Conservation (phyloP, 192 early-diverging fungal genomes). For the Kappamyces sp. region DNA sequence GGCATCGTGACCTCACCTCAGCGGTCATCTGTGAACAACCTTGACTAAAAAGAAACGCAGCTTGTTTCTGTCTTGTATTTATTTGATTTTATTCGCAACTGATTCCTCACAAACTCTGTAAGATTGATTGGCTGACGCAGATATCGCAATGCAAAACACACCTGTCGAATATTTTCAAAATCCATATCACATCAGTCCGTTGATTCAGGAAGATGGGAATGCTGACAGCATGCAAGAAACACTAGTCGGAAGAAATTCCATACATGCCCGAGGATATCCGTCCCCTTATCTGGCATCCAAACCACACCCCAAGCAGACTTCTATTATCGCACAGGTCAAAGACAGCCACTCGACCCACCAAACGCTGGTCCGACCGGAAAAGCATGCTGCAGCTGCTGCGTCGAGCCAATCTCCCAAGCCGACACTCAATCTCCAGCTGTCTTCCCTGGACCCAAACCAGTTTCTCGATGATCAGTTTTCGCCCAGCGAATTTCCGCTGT, state of each 20-base stretch:
- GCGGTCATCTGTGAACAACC: too few species aligned
- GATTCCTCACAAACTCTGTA: too few species aligned
- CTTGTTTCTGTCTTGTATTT: too few species aligned
- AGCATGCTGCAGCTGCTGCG: conserved; percentile 16
- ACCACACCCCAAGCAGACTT: too few species aligned
- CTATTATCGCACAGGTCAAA: conserved; percentile 10
- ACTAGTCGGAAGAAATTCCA: conserved; percentile 9
- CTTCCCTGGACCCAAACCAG: too few species aligned
- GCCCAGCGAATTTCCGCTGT: conserved; percentile 13
- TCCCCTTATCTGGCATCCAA: too few species aligned
- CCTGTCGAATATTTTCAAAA: conserved; percentile 13
- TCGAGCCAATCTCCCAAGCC: not conserved
- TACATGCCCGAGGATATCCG: conserved; percentile 4
- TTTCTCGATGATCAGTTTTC: conserved; percentile 11
- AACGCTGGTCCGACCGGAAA: conserved; percentile 1
- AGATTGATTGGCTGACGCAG: too few species aligned
- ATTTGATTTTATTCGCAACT: too few species aligned
- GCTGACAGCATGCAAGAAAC: conserved; percentile 13
- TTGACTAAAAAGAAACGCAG: too few species aligned
- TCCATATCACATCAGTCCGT: conserved; percentile 3
- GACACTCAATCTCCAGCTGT: too few species aligned
- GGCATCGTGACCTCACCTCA: too few species aligned
- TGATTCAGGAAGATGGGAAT: conserved; percentile 13
- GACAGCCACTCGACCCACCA: conserved; percentile 8
- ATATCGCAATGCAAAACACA: conserved; percentile 11